Conservation (phyloP, 1,139 yeast genomes). For the Kodamaea alishanica region DNA sequence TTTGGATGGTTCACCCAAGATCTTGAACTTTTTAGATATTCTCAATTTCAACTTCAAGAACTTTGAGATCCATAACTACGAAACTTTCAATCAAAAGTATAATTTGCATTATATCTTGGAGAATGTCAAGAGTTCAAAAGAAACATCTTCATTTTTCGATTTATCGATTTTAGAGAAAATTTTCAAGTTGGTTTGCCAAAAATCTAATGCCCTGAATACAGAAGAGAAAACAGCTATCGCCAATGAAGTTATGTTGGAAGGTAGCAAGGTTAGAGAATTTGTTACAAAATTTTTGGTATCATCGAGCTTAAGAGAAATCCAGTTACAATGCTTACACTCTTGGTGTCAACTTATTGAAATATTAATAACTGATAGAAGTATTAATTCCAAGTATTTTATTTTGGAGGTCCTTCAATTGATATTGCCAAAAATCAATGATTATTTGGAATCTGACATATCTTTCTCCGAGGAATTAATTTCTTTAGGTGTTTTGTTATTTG, state of each 20-base stretch:
- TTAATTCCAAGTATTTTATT: constrained; percentile 46
- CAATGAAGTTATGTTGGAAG: constrained; percentile 26
- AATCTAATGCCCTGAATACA: constrained; percentile 16
- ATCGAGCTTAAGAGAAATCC: constrained; percentile 47
- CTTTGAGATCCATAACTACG: constrained; percentile 37
- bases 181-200: constrained; percentile 24
- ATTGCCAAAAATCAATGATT: constrained; percentile 73
- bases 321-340: constrained; percentile 62
- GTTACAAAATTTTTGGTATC: constrained; percentile 43
- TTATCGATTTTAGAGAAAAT: constrained; percentile 23
- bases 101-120: constrained; percentile 28
- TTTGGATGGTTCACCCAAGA: constrained; percentile 54
- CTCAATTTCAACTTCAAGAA: constrained; percentile 51
- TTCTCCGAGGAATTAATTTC: constrained; percentile 79
- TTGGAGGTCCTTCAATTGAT: constrained; percentile 72
- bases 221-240: constrained; percentile 25
- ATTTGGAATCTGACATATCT: constrained; percentile 59
- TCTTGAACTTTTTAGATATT: constrained; percentile 66
- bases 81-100: constrained; percentile 36
- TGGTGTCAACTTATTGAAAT: constrained; percentile 84
- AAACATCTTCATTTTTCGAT: constrained; percentile 15
- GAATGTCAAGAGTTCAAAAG: constrained; percentile 19
- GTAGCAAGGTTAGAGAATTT: constrained; percentile 29
- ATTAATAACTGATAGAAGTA: constrained; percentile 55
- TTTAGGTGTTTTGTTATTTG: constrained; percentile 67